Conservation (phyloP, 768 basidiomycete genomes). For the Suillus clintonianus region DNA sequence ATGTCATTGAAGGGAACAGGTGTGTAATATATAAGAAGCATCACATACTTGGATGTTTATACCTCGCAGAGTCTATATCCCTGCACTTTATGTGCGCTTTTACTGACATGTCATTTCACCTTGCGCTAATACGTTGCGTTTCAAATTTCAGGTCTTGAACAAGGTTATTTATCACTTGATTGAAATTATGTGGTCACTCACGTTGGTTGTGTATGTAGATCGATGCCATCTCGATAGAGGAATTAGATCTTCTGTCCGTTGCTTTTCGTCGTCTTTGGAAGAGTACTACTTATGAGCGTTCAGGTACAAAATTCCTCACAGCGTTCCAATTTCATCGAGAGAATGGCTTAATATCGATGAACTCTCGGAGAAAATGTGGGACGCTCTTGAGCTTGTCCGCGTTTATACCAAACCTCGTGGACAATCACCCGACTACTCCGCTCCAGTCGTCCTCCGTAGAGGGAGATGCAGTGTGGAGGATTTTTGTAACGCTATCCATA, state of each 20-base stretch:
- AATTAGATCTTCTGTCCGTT: conserved; percentile 84
- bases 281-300: conserved; percentile 1
- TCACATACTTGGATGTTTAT: neutral
- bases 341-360: conserved; percentile 99
- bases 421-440: conserved; percentile 83
- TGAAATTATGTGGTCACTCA: conserved; percentile 2
- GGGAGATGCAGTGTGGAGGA: conserved; percentile 74
- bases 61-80: conserved; percentile 81
- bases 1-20: conserved; percentile 96
- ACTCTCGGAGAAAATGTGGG: conserved; percentile 91
- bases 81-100: conserved; percentile 78
- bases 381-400: conserved; percentile 87
- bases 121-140: neutral
- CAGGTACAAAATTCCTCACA: conserved; percentile 91
- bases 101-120: neutral
- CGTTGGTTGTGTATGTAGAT: conserved; percentile 51
- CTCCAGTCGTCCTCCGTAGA: conserved; percentile 84
- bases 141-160: conserved; percentile 63
- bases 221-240: conserved; percentile 98
- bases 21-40: conserved; percentile 23
- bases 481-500: conserved; percentile 92
- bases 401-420: conserved; percentile 97
- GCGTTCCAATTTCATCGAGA: conserved; percentile 90
- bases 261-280: neutral
- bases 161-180: conserved; percentile 52